Base-by-base conservation (phyloP, 2,329 filamentous ascomycete genomes). In the Clarireedia paspali region DNA sequence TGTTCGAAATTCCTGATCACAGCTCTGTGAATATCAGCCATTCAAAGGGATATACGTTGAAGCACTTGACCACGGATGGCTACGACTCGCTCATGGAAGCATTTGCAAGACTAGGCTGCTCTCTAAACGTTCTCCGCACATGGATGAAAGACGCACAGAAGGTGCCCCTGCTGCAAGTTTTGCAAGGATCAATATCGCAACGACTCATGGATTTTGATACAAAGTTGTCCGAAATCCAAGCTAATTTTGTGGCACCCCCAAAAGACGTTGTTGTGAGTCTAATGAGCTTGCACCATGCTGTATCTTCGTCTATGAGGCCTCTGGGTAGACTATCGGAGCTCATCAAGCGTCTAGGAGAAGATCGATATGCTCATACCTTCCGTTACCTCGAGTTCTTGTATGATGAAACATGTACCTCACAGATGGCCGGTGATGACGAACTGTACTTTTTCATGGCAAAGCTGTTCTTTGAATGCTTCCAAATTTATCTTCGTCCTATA, bases 381-480 rank as follows among this genome's bases (percentile, higher is more conserved):
- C 78, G 79, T n/a, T 87, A 89, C 62, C 76, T 96, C 4, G 90
- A 96, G 68, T 74, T 87, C 1, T 73, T 96, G 0, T 95, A 87
- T 66, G 82, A 89, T 40, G 77, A 84, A 23, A 81, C 85, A 1
- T 85, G 82, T 57, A 73, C 81, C 51, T 80, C 85, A 0, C 91
- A 96, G 66, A 76, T 89, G 46, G 79, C 82, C 15, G 87, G 86
- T 1, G 81, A 89, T 55, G 73, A 77, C 2, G 68, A 69, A 0
- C 74, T 80, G 1, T 94, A 89, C 66, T 70, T 74, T 40, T 83
- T 81, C 40, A 74, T 94, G 5, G 82, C 83, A 1, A 73, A 74
- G 0, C 76, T 94, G 3, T 94, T 96, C 67, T 84, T 94, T 55
- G 80, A 87, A 47, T 95, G 89, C 66, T 87, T 96, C 57, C 81